phyloP scores from a whole-genome alignment of 225 moss, liverwort and hornwort species.

The Neckera pumila region DNA sequence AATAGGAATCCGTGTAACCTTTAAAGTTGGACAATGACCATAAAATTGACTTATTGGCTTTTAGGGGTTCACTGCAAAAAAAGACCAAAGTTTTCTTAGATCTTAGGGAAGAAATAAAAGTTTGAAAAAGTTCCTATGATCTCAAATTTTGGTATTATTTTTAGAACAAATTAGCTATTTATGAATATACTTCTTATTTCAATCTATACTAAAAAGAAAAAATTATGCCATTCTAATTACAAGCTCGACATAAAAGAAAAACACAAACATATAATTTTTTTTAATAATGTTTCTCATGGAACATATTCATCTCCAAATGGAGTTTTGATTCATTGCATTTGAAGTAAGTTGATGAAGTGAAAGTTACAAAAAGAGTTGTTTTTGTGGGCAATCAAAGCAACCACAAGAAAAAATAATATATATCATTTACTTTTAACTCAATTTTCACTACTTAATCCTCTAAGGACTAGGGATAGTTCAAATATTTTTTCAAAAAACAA shows the following conservation, averaged over 20 bases:
- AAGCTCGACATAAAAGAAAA: background rate
- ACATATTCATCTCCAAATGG: background rate
- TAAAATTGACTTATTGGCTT: background rate
- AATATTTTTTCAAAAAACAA: rapidly evolving
- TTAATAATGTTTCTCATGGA: no score
- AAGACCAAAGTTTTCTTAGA: background rate
- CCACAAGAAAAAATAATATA: background rate
- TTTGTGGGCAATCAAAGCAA: background rate
- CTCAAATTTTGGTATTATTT: background rate
- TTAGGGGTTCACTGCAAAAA: background rate
- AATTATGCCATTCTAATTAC: rapidly evolving
- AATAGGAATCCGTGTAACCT: rapidly evolving
- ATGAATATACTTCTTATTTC: background rate
- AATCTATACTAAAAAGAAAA: background rate
- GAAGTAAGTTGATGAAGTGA: no score
- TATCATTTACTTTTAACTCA: background rate
- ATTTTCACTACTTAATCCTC: background rate
- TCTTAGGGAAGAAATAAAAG: background rate
- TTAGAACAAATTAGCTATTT: background rate
- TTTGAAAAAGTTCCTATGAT: background rate
- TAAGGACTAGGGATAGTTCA: rapidly evolving
- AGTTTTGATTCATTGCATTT: background rate
- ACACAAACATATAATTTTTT: background rate
- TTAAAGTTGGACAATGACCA: rapidly evolving
- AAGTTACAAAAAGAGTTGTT: background rate